These are phyloP conservation scores for Aspergillus aculeatus DNA, from an alignment of 2,329 filamentous ascomycete species.

Conservation along the genomic window DNA sequence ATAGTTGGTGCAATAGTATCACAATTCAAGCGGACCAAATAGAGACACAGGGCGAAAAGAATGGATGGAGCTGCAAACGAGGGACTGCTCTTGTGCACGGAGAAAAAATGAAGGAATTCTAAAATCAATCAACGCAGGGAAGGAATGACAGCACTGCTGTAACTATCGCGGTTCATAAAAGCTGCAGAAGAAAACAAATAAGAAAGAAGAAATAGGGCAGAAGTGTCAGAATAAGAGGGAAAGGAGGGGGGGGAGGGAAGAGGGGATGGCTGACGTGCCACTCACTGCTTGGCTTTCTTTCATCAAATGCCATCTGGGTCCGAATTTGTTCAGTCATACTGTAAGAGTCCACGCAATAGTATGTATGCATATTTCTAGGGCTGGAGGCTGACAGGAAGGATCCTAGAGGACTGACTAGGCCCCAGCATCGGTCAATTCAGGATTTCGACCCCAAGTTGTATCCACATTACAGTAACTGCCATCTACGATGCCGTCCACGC, in stretches of 20 bases:
- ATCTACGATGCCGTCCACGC: no score
- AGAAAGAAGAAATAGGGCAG: slow-evolving; percentile 1
- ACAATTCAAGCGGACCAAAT: background rate
- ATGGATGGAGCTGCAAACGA: slow-evolving; percentile 36
- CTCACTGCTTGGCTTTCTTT: background rate
- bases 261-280: background rate
- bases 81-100: slow-evolving; percentile 31
- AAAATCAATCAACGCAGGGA: slow-evolving; percentile 22
- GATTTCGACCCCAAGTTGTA: no score
- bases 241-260: background rate
- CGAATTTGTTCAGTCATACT: background rate
- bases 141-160: slow-evolving; percentile 18
- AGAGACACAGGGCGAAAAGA: slow-evolving; percentile 22
- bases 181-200: slow-evolving; percentile 7
- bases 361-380: background rate
- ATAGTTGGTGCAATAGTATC: slow-evolving; percentile 3
- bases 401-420: no score
- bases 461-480: no score
- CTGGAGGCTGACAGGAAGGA: background rate
- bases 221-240: background rate
- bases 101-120: background rate
- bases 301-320: background rate
- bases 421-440: no score
- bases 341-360: background rate
- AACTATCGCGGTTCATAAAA: background rate